Base-by-base conservation (phyloP, 2,329 filamentous ascomycete species). In the Amesomyces nigricolor region DNA sequence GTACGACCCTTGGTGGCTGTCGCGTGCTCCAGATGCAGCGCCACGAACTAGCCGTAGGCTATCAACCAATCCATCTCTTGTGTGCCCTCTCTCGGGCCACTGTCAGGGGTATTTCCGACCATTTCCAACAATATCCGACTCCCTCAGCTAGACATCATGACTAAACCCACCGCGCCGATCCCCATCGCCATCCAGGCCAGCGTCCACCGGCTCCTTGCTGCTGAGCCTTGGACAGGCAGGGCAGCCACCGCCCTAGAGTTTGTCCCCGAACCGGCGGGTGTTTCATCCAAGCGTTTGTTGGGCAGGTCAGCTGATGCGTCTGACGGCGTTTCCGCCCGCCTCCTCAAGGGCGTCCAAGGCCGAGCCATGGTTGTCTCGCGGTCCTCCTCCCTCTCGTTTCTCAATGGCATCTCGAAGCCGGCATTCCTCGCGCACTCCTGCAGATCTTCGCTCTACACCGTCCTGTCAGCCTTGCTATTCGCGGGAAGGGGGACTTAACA, bases 381-480 rank as follows among this genome's bases (percentile, higher is more conserved):
- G 13, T 40, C 22, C 9, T 11, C n/a, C 16, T 40, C 16, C 17
- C n/a, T 44, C 48, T 37, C 7, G 10, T 32, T n/a, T 13, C 10
- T 14, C 8, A 22, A 22, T 22, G 53, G 49, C 22, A 51, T 9
- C 16, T 39, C 19, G 26, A 58, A 58, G 2, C 53, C 53, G 10
- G 49, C 51, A 16, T 69, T 70, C 22, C 46, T 53, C 10, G 71
- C 70, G 53, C 71, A 73, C 1, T 64, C 65, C 14, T 47, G 61
- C 26, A 72, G 53, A 44, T 72, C 67, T 61, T 72, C 69, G 57
- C 61, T 65, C 70, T 72, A 37, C 17, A 46, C 26, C 17, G 11
- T 65, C 47, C 61, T n/a, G 63, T 59, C 58, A 56, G 30, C 39
- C 16, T 43, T 6, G 13, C 37, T n/a, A n/a, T 14, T 17, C 8